A percentile compares a stretch with the other conserved stretches of the same genome.
phyloP scores from a whole-genome alignment of 441 rosid genomes.

The Eruca vesicaria region DNA sequence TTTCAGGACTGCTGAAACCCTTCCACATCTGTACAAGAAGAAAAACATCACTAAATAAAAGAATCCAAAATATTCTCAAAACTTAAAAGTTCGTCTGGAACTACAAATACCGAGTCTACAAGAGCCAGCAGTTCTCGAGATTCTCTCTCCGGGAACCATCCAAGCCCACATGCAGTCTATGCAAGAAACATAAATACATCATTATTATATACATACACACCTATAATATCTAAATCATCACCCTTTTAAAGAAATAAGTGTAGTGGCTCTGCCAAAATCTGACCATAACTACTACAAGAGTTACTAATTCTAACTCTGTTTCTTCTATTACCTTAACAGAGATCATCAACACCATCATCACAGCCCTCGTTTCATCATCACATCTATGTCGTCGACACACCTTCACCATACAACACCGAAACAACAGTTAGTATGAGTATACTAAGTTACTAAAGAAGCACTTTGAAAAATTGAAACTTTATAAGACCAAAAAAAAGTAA shows the following conservation, averaged over 20 bases:
- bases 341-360: constrained; percentile 74
- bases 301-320: not conserved
- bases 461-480: not conserved
- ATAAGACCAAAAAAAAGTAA: not conserved
- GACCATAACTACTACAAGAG: not conserved
- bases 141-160: constrained; percentile 78
- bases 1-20: constrained; percentile 52
- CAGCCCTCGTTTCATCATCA: constrained; percentile 42
- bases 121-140: constrained; percentile 50
- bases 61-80: not conserved
- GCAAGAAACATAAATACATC: constrained; percentile 17
- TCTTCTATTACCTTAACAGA: constrained; percentile 69
- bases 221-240: not conserved
- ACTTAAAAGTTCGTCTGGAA: constrained; percentile 5
- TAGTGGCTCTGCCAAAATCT: too few species aligned
- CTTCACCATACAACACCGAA: constrained; percentile 38
- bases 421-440: not conserved
- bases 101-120: constrained; percentile 57
- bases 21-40: constrained; percentile 53
- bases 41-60: constrained; percentile 19
- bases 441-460: not conserved
- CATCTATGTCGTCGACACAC: constrained; percentile 41
- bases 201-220: too few species aligned
- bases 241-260: not conserved
- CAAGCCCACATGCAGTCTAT: constrained; percentile 77